These are phyloP conservation scores for Helicostylum pulchrum DNA, from an alignment of 192 early-diverging fungal species.

Conservation along the genomic window DNA sequence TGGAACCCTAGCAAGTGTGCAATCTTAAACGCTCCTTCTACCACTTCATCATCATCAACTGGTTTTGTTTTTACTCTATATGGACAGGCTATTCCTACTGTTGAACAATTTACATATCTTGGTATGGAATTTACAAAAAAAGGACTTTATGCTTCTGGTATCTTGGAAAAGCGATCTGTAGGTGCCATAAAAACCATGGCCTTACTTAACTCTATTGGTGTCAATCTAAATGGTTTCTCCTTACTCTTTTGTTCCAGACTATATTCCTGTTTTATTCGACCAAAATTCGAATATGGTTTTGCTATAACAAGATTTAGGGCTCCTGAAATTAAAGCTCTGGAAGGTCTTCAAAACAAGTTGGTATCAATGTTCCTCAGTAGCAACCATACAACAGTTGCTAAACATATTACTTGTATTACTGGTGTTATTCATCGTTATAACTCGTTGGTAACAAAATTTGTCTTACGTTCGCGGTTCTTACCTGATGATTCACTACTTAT, in stretches of 20 bases:
- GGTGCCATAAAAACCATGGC: neutral
- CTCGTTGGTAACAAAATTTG: too few species aligned
- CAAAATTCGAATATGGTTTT: slow-evolving; percentile 13
- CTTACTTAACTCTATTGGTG: neutral
- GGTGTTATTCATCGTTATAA: too few species aligned
- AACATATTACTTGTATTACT: too few species aligned
- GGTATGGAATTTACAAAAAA: slow-evolving; percentile 7
- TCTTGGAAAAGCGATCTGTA: neutral
- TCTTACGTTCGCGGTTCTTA: too few species aligned
- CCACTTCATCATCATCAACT: neutral
- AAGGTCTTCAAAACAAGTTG: neutral
- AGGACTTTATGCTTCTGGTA: neutral
- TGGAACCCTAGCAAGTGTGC: slow-evolving; percentile 25
- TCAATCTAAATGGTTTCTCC: neutral
- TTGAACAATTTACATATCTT: slow-evolving; percentile 13
- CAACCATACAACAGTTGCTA: too few species aligned
- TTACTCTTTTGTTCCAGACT: neutral
- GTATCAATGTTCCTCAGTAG: too few species aligned
- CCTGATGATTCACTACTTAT: too few species aligned
- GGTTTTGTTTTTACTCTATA: neutral
- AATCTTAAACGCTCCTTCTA: neutral
- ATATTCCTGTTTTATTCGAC: neutral
- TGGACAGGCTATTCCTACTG: neutral
- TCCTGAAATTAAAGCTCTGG: neutral
- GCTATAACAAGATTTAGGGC: neutral